Evolutionary conservation across 768 basidiomycete species (phyloP).

Genomic region (Lentinula boryana): DNA sequence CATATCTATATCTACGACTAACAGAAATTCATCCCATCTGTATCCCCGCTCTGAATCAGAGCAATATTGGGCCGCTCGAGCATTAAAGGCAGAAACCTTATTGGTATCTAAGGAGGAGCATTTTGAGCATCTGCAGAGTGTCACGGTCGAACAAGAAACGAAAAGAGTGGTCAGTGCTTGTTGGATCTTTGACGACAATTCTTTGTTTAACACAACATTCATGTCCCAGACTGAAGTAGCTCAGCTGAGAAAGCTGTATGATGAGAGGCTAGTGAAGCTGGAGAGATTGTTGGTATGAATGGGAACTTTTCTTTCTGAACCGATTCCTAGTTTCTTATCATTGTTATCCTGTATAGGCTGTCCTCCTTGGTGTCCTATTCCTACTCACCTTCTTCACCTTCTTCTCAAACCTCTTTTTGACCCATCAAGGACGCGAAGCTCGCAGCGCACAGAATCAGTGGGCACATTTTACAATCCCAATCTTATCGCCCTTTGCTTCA

Average conservation of each 20-base stretch:
- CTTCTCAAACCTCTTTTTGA: constrained; percentile 23
- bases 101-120: constrained; percentile 44
- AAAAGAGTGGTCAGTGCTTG: constrained; percentile 39
- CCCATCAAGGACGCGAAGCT: constrained; percentile 25
- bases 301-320: background rate
- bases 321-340: background rate
- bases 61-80: constrained; percentile 66
- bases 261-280: constrained; percentile 41
- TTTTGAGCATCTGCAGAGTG: constrained; percentile 38
- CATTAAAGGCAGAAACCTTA: constrained; percentile 58
- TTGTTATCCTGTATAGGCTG: constrained; percentile 1
- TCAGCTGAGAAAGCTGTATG: constrained; percentile 31
- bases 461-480: constrained; percentile 71
- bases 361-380: constrained; percentile 17
- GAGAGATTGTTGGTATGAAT: constrained; percentile 43
- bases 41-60: constrained; percentile 23
- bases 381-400: constrained; percentile 28
- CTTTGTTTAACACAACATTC: background rate
- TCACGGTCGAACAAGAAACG: constrained; percentile 34
- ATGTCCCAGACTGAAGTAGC: constrained; percentile 36
- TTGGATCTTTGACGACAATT: background rate
- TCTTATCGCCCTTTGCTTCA: constrained; percentile 73
- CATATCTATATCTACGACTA: background rate
- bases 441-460: constrained; percentile 18
- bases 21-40: background rate